Conservation (phyloP, 345 rosid species). For the Ceriops zippeliana region DNA sequence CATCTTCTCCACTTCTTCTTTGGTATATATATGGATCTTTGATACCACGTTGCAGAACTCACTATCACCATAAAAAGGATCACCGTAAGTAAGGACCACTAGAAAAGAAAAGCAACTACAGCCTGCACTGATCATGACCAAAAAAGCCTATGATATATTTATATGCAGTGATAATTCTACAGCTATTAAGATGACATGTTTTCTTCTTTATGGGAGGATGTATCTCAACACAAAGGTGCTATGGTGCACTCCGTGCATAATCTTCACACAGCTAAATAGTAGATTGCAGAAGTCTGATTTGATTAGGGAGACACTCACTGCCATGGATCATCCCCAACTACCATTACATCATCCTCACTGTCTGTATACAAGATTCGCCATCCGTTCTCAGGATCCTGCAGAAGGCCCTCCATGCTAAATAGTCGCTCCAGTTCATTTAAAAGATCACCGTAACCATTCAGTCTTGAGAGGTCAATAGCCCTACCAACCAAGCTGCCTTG, state of each 20-base stretch:
- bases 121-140: too few species aligned
- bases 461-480: constrained; percentile 74
- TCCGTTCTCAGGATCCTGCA: constrained; percentile 66
- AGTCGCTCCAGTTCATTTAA: constrained; percentile 66
- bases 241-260: neutral
- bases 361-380: constrained; percentile 87
- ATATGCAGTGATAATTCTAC: too few species aligned
- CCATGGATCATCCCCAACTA: constrained; percentile 94
- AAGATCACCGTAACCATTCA: constrained; percentile 69
- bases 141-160: too few species aligned
- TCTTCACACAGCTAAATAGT: neutral
- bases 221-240: too few species aligned
- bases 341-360: constrained; percentile 89
- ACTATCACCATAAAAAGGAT: constrained; percentile 34
- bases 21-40: constrained; percentile 79
- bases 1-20: constrained; percentile 88
- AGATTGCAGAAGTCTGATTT: constrained; percentile 1
- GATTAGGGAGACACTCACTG: constrained; percentile 53
- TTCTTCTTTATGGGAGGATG: too few species aligned
- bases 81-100: neutral
- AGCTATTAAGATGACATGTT: too few species aligned
- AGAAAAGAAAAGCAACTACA: too few species aligned
- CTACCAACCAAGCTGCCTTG: constrained; percentile 94
- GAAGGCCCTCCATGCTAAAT: constrained; percentile 84
- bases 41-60: constrained; percentile 79